A percentile compares a stretch with the other conserved stretches of the same genome.
Evolutionary conservation across 371 early-diverging fungal genomes (phyloP).

Genomic region (Ordospora pajunii): DNA sequence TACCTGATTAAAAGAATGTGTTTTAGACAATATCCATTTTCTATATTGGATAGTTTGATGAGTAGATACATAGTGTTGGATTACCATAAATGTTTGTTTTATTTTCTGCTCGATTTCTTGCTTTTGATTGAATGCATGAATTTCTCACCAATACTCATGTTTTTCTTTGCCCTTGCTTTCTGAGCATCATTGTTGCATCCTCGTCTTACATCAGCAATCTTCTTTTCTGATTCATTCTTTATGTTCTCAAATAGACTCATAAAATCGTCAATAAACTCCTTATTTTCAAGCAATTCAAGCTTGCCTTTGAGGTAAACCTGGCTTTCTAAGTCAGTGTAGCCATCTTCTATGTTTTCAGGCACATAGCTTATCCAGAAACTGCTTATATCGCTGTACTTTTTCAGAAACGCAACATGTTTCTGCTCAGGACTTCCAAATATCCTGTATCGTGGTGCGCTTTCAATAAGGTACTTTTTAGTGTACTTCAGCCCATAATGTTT

Average conservation of each 20-base stretch:
- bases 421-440: neutral
- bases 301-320: neutral
- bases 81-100: neutral
- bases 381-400: neutral
- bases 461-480: slow-evolving; percentile 1
- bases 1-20: too few relatives aligned
- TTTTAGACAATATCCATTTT: too few relatives aligned
- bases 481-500: slow-evolving; percentile 12
- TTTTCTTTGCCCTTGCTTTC: neutral
- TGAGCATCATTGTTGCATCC: neutral
- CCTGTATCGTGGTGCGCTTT: neutral
- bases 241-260: neutral
- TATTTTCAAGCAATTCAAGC: neutral
- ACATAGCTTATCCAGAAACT: slow-evolving; percentile 20
- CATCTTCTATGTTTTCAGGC: neutral
- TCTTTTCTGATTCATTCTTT: neutral
- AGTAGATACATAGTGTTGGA: too few relatives aligned
- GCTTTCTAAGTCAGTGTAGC: neutral
- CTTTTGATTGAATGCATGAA: neutral
- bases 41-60: too few relatives aligned
- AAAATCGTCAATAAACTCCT: slow-evolving; percentile 12
- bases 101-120: slow-evolving; percentile 1
- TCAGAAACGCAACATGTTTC: slow-evolving; percentile 6
- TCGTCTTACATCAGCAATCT: neutral
- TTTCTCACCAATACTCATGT: slow-evolving; percentile 6